Evolutionary conservation across 73 alveolate genomes (phyloP).

Genomic region (Halteria grandinella): DNA sequence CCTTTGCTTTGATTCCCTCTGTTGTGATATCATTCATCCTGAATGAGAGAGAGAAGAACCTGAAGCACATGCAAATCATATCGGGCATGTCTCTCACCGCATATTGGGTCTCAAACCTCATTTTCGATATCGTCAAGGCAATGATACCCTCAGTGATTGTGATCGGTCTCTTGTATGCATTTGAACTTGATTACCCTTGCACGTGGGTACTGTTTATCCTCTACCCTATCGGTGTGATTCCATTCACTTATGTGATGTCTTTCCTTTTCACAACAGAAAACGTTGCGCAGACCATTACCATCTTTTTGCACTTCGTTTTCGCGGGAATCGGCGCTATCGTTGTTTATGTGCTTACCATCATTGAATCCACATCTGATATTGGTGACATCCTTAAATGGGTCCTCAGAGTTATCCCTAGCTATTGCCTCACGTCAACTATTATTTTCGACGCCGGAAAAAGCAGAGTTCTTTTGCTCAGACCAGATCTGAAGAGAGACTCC

Average conservation of each 20-base stretch:
- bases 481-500: constrained; percentile 3
- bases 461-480: constrained; percentile 13
- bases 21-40: constrained; percentile 81
- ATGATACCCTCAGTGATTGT: constrained; percentile 76
- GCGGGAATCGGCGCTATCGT: constrained; percentile 73
- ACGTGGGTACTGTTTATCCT: constrained; percentile 72
- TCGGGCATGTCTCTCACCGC: constrained; percentile 90
- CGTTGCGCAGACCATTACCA: constrained; percentile 71
- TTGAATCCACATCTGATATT: constrained; percentile 64
- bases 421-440: constrained; percentile 71
- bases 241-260: constrained; percentile 79
- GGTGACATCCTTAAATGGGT: constrained; percentile 67
- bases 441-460: constrained; percentile 53
- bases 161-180: constrained; percentile 47
- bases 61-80: constrained; percentile 89
- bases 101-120: constrained; percentile 92
- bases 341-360: constrained; percentile 63
- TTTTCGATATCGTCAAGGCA: constrained; percentile 87
- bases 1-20: constrained; percentile 93
- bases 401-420: constrained; percentile 76
- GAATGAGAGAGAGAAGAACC: constrained; percentile 82
- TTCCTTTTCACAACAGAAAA: constrained; percentile 69
- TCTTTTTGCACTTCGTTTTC: constrained; percentile 66
- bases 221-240: constrained; percentile 77
- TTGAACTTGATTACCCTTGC: constrained; percentile 25